Base-by-base conservation (phyloP, 2,329 filamentous ascomycete genomes). In the Capronia coronata region DNA sequence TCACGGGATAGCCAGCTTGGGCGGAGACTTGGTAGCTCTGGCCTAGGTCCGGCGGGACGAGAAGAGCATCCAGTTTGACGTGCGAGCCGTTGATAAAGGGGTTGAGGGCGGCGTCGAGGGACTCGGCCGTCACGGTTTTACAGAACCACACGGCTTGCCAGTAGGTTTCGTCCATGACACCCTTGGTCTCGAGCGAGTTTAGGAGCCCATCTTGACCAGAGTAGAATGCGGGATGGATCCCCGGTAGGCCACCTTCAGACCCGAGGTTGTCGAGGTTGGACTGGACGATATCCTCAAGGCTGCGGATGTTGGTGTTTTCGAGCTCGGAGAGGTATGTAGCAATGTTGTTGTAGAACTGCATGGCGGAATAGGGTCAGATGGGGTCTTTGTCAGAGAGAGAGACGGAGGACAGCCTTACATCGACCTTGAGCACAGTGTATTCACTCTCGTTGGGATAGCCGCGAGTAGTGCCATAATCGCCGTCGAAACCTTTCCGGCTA, bases 201-300 rank as follows among this genome's bases (percentile, higher is more conserved):
- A 82, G 70, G 61, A 89, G 83, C 5, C 77, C 77, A 56, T 89
- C 85, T 65, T 90, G 85, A 1, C 86, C 85, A 0, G 80, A 83
- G 46, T 71, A 72, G 59, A 83, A 87, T 1, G 82, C 83, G 0
- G 84, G 83, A 13, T 30, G 27, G 55, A 77, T 71, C 35, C 74
- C 75, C 25, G 83, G 77, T 23, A 75, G 65, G 2, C 84, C 84
- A 23, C 85, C 85, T 68, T 88, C 84, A 1, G 71, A 75, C 21
- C 80, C 82, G 41, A 77, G 75, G 56, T 87, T 82, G 46, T 76
- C 75, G 54, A 75, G 67, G 63, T 84, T 83, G 54, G 68, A 86
- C 51, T 76, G 64, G 9, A 87, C 74, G 13, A 86, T 75, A 56
- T 87, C 82, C 55, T 82, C 77, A 0, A 87, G 67, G 1, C 74